phyloP scores from a whole-genome alignment of 2,329 filamentous ascomycete species.

The Aspergillus melleus region DNA sequence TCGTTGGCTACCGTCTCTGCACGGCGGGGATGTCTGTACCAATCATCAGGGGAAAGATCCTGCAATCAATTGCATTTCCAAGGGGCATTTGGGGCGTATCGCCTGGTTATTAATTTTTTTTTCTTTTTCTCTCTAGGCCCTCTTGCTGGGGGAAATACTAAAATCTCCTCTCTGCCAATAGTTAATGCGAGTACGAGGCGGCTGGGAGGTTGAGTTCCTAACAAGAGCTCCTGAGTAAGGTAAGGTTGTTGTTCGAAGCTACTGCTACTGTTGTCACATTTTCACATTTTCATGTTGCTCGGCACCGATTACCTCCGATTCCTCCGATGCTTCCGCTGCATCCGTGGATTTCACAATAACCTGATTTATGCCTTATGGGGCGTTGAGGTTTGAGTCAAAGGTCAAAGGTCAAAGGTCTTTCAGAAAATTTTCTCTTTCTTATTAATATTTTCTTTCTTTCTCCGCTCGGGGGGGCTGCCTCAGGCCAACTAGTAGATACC shows the following conservation, averaged over 20 bases:
- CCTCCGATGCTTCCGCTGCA: slow-evolving; percentile 29
- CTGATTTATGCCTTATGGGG: background rate
- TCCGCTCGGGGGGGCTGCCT: background rate
- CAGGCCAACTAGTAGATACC: too few species aligned
- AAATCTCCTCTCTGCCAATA: background rate
- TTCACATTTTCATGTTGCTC: slow-evolving; percentile 8
- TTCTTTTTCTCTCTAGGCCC: background rate
- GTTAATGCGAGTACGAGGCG: too few species aligned
- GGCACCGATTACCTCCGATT: slow-evolving; percentile 15
- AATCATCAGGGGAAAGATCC: slow-evolving; percentile 16
- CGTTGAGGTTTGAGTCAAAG: too few species aligned
- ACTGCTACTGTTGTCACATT: slow-evolving; percentile 7
- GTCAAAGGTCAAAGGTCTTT: background rate
- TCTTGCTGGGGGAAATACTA: background rate
- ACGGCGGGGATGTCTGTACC: slow-evolving; percentile 17
- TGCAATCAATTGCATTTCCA: slow-evolving; percentile 2
- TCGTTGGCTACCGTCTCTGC: slow-evolving; percentile 24
- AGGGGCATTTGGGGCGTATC: slow-evolving; percentile 7
- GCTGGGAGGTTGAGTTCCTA: too few species aligned
- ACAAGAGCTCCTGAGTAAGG: too few species aligned
- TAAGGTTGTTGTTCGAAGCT: background rate
- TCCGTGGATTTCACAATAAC: slow-evolving; percentile 18
- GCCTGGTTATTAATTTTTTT: background rate
- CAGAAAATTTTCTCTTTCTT: background rate
- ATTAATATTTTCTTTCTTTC: background rate